Conservation (phyloP, 2,329 filamentous ascomycete genomes). For the Hypoxylon sp. region DNA sequence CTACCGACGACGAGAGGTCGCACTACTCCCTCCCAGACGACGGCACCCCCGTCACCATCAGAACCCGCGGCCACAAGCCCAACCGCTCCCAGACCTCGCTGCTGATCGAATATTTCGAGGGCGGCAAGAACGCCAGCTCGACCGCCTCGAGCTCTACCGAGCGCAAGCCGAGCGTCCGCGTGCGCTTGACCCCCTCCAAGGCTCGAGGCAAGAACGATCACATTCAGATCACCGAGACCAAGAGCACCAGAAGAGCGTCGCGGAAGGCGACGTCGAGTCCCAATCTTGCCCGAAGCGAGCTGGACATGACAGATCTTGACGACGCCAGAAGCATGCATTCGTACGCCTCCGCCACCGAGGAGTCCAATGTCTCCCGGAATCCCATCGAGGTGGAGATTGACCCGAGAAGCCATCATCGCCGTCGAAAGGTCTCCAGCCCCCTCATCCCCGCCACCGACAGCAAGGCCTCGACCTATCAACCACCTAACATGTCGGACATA, state of each 20-base stretch:
- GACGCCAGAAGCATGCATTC: conserved; percentile 75
- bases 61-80: conserved; percentile 70
- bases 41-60: conserved; percentile 91
- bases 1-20: conserved; percentile 73
- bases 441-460: conserved; percentile 65
- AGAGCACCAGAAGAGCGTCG: conserved; percentile 69
- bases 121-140: conserved; percentile 67
- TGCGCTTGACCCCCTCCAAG: conserved; percentile 81
- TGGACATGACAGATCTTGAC: conserved; percentile 58
- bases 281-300: conserved; percentile 69
- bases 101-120: conserved; percentile 95
- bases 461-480: conserved; percentile 67
- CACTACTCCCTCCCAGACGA: conserved; percentile 84
- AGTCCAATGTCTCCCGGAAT: conserved; percentile 77
- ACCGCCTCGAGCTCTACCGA: conserved; percentile 62
- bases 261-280: conserved; percentile 50
- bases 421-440: conserved; percentile 68
- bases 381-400: conserved; percentile 92
- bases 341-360: conserved; percentile 79
- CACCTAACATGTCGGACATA: conserved; percentile 79
- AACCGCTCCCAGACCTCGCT: conserved; percentile 84
- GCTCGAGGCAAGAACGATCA: conserved; percentile 72
- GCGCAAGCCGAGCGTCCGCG: conserved; percentile 81
- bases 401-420: conserved; percentile 61
- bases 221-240: conserved; percentile 86